These are phyloP conservation scores for Kazachstania viticola DNA, from an alignment of 805 yeast species.

Conservation along the genomic window DNA sequence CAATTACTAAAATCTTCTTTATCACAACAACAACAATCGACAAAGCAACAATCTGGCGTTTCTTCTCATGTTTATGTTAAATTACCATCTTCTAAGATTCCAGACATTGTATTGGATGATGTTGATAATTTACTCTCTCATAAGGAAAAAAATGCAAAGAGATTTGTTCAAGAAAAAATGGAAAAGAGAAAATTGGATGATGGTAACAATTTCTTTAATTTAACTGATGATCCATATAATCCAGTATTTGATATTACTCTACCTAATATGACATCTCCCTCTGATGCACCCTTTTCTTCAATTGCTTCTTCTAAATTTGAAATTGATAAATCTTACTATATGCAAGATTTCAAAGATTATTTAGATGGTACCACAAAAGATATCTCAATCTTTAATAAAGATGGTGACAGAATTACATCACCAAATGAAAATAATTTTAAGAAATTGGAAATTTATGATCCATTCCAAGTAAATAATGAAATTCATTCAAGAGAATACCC, in stretches of 20 bases:
- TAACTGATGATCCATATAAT: conserved; percentile 76
- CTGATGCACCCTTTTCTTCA: conserved; percentile 71
- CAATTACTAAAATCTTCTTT: neutral
- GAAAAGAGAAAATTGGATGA: conserved; percentile 53
- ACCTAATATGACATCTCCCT: conserved; percentile 40
- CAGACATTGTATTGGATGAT: conserved; percentile 81
- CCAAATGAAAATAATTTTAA: conserved; percentile 17
- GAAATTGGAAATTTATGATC: conserved; percentile 28
- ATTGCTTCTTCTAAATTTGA: conserved; percentile 60
- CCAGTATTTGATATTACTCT: conserved; percentile 66
- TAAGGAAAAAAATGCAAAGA: conserved; percentile 64
- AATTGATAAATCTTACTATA: conserved; percentile 46
- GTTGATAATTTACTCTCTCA: conserved; percentile 64
- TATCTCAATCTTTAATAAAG: conserved; percentile 14
- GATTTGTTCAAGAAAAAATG: conserved; percentile 79
- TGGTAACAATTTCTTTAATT: conserved; percentile 68
- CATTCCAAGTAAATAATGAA: conserved; percentile 25
- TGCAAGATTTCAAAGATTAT: conserved; percentile 22
- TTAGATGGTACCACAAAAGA: conserved; percentile 20
- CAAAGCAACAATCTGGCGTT: conserved; percentile 11
- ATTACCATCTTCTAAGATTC: conserved; percentile 81
- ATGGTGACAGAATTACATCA: conserved; percentile 22
- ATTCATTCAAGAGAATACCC: conserved; percentile 31
- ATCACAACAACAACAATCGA: conserved; percentile 10
- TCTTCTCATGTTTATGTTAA: conserved; percentile 67